Conservation (phyloP, 2,329 filamentous ascomycete genomes). For the Cladorrhinum sp. region DNA sequence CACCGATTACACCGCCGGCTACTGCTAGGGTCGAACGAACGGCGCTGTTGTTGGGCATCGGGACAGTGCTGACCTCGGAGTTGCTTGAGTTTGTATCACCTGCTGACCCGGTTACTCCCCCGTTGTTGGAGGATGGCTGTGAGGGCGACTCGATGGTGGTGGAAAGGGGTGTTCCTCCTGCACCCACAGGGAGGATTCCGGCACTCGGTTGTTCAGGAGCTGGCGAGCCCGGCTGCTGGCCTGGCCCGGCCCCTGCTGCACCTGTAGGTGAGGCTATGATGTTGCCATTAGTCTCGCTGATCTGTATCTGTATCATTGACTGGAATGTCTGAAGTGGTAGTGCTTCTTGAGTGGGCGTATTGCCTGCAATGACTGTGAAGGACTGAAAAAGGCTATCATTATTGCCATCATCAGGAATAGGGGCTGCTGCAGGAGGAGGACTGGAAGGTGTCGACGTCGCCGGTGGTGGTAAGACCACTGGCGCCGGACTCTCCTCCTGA, state of each 20-base stretch:
- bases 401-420: conserved; percentile 20
- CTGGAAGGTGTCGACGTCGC: conserved; percentile 8
- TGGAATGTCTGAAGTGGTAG: conserved; percentile 14
- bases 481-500: conserved; percentile 9
- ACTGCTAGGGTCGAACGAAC: conserved; percentile 42
- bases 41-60: conserved; percentile 27
- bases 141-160: conserved; percentile 23
- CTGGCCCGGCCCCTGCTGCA: conserved; percentile 14
- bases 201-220: conserved; percentile 9
- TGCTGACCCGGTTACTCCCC: conserved; percentile 11
- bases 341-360: conserved; percentile 14
- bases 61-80: conserved; percentile 20
- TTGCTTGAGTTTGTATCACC: conserved; percentile 20
- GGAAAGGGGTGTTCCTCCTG: conserved; percentile 18
- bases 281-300: conserved; percentile 38
- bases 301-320: conserved; percentile 31
- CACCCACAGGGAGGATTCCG: conserved; percentile 10
- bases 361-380: conserved; percentile 21
- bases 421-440: conserved; percentile 16
- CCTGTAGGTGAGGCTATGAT: conserved; percentile 29
- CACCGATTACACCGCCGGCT: conserved; percentile 51
- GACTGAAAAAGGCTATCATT: conserved; percentile 22
- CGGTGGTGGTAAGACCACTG: background rate
- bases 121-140: conserved; percentile 16
- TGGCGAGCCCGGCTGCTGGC: conserved; percentile 12